Evolutionary conservation across 225 moss, liverwort and hornwort genomes (phyloP).

Genomic region (Marchantia paleacea): DNA sequence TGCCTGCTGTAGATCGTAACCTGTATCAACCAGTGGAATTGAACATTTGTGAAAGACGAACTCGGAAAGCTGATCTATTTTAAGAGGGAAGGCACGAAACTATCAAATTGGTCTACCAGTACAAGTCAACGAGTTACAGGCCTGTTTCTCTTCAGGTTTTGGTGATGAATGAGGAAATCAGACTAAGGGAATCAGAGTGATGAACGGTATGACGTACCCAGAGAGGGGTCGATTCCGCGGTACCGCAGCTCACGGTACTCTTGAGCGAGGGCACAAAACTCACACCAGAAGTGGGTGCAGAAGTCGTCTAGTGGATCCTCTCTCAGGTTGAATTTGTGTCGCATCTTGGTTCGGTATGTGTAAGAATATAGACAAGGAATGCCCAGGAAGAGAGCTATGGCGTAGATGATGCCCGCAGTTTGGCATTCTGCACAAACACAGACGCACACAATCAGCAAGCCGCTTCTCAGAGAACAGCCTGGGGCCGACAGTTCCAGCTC

Average conservation of each 20-base stretch:
- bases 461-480: background rate
- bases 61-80: background rate
- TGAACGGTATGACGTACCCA: conserved; percentile 12
- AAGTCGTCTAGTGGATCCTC: conserved; percentile 34
- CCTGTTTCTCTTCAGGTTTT: background rate
- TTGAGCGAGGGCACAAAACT: conserved; percentile 34
- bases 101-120: background rate
- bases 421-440: conserved; percentile 22
- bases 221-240: conserved; percentile 36
- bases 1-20: conserved; percentile 3
- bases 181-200: too few relatives aligned
- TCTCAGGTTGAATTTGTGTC: conserved; percentile 28
- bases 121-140: background rate
- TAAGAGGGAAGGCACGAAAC: background rate
- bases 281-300: conserved; percentile 37
- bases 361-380: conserved; percentile 35
- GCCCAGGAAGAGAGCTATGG: conserved; percentile 5
- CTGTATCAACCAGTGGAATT: background rate
- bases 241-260: conserved; percentile 41
- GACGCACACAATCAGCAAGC: background rate
- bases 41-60: too few relatives aligned
- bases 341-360: conserved; percentile 32
- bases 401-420: conserved; percentile 29
- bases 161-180: background rate
- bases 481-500: background rate